Conservation (phyloP, 805 yeast genomes). For the Candida pseudofarinosa region DNA sequence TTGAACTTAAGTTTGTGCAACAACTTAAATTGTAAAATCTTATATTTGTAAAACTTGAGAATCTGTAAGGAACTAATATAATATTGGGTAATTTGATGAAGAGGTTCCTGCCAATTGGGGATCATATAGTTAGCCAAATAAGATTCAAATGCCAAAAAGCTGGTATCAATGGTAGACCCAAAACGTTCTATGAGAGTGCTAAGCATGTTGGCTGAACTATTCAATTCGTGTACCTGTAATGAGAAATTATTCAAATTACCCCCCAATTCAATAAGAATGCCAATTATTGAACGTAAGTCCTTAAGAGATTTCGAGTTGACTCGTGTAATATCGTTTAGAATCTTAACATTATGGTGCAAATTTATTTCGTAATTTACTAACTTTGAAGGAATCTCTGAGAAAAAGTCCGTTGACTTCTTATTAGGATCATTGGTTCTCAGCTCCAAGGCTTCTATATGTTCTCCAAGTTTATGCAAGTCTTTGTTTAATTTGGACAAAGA, state of each 20-base stretch:
- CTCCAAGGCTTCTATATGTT: conserved; percentile 28
- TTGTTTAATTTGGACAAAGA: conserved; percentile 31
- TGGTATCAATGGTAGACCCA: conserved; percentile 50
- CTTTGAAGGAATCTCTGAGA: conserved; percentile 22
- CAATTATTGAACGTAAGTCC: conserved; percentile 36
- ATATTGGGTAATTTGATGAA: conserved; percentile 45
- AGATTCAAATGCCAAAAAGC: conserved; percentile 46
- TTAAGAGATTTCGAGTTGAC: conserved; percentile 34
- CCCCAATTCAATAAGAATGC: conserved; percentile 47
- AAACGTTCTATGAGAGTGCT: conserved; percentile 43
- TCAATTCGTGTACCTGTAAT: conserved; percentile 34
- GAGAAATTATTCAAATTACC: conserved; percentile 56
- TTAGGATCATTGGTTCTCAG: conserved; percentile 14
- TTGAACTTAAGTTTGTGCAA: conserved; percentile 36
- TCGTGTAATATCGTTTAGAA: conserved; percentile 33
- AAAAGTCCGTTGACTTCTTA: background rate
- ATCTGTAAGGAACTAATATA: conserved; percentile 41
- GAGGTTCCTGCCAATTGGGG: conserved; percentile 48
- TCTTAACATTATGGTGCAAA: conserved; percentile 29
- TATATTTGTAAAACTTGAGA: conserved; percentile 47
- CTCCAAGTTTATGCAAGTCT: conserved; percentile 29
- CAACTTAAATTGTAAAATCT: conserved; percentile 46
- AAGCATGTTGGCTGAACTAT: conserved; percentile 18
- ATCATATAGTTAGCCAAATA: conserved; percentile 34
- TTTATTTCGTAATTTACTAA: conserved; percentile 31